These are phyloP conservation scores for Rhododendron ovatum DNA, from an alignment of 148 eudicot species.

Conservation along the genomic window DNA sequence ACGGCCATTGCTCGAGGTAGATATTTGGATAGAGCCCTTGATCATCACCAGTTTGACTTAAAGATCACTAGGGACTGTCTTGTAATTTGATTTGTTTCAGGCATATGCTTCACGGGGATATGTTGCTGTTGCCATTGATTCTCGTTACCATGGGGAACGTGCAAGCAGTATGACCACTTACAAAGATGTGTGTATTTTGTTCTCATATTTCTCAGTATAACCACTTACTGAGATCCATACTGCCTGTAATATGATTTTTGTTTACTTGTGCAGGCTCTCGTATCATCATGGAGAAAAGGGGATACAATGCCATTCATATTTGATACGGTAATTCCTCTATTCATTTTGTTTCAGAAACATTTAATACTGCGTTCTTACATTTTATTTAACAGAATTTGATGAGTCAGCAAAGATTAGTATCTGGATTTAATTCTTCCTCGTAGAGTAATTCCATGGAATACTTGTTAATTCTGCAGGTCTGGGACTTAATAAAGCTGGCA, in stretches of 20 bases:
- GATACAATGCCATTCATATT: constrained; percentile 95
- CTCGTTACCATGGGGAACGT: constrained; percentile 98
- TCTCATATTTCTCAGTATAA: constrained; percentile 23
- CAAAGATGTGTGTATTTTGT: constrained; percentile 50
- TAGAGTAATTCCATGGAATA: not conserved
- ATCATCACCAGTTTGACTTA: not conserved
- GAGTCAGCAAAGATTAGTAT: not conserved
- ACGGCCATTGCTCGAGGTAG: constrained; percentile 90
- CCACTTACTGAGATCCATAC: constrained; percentile 52
- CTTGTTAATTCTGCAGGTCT: constrained; percentile 49
- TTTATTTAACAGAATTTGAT: not conserved
- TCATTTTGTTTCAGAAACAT: not conserved
- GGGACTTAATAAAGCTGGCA: constrained; percentile 90
- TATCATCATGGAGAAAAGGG: constrained; percentile 85
- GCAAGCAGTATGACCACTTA: constrained; percentile 73
- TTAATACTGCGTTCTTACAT: not conserved
- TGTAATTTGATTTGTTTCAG: constrained; percentile 30
- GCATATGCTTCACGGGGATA: constrained; percentile 98
- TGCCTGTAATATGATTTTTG: constrained; percentile 10
- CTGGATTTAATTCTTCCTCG: not conserved
- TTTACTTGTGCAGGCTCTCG: constrained; percentile 63
- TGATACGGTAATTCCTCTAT: constrained; percentile 56
- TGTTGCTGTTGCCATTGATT: constrained; percentile 83
- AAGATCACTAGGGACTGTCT: not conserved
- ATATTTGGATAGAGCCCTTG: not conserved